Percentiles rank a stretch among this genome's conserved stretches.
Evolutionary conservation across 495 filamentous ascomycete genomes (phyloP).

Genomic region (Penicillium herquei): DNA sequence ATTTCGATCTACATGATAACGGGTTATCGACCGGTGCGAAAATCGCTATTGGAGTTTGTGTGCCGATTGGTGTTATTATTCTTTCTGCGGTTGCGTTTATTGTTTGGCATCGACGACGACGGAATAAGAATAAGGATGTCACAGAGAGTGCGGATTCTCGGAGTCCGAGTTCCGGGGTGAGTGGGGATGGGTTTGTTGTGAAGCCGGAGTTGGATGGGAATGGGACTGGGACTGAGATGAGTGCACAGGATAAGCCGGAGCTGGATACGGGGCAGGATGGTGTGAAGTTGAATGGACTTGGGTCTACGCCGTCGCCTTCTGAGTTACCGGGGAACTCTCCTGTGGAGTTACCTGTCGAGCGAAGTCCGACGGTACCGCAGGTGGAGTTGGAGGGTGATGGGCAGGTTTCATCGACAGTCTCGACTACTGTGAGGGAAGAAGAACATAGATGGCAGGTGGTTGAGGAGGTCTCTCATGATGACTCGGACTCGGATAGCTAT

Average conservation of each 20-base stretch:
- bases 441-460: background rate
- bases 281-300: background rate
- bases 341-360: background rate
- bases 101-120: constrained; percentile 9
- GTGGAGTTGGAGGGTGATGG: constrained; percentile 5
- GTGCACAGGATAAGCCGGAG: background rate
- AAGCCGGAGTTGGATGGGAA: constrained; percentile 11
- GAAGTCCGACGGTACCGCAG: background rate
- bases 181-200: background rate
- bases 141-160: background rate
- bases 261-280: background rate
- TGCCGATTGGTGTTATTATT: constrained; percentile 8
- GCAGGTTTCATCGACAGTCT: background rate
- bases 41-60: constrained; percentile 12
- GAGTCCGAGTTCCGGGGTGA: no score
- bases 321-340: background rate
- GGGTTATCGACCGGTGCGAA: constrained; percentile 9
- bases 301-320: background rate
- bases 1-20: no score
- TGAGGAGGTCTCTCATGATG: no score
- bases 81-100: constrained; percentile 7
- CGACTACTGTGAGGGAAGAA: background rate
- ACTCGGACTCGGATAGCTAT: no score
- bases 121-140: no score
- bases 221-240: background rate